Percentiles rank a stretch among this genome's conserved stretches.
phyloP scores from a whole-genome alignment of 192 early-diverging fungal genomes.

The Coemansia asiatica region DNA sequence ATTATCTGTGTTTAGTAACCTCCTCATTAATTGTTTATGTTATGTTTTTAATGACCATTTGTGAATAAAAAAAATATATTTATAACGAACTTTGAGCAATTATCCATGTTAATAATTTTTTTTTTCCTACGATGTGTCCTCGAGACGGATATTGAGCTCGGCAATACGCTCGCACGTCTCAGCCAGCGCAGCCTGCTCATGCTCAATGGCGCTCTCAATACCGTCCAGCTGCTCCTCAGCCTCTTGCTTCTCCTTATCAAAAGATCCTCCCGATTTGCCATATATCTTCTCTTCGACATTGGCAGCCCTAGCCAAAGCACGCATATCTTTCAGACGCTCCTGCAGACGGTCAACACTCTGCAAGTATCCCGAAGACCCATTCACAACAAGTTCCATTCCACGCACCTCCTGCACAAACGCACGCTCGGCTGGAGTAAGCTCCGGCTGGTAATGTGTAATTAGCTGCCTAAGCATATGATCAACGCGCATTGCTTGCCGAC shows the following conservation, averaged over 20 bases:
- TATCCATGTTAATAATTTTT: too few relatives aligned
- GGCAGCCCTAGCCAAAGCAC: conserved; percentile 8
- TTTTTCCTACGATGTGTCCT: conserved; percentile 1
- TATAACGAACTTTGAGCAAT: too few relatives aligned
- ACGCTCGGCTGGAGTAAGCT: conserved; percentile 60
- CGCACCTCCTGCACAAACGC: conserved; percentile 34
- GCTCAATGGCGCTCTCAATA: conserved; percentile 25
- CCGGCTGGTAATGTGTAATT: conserved; percentile 62
- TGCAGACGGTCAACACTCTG: conserved; percentile 26
- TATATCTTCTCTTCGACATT: conserved; percentile 11
- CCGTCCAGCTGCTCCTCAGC: conserved; percentile 14
- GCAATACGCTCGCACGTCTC: conserved; percentile 36
- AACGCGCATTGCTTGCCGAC: conserved; percentile 52
- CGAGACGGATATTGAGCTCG: conserved; percentile 32
- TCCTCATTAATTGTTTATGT: conserved; percentile 4
- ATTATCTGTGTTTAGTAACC: too few relatives aligned
- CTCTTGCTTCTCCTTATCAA: conserved; percentile 9
- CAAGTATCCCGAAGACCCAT: conserved; percentile 28
- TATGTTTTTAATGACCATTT: background rate
- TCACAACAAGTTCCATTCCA: conserved; percentile 22
- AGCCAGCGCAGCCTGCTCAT: conserved; percentile 21
- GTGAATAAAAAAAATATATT: background rate
- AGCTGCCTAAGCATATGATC: conserved; percentile 65
- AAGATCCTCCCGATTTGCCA: background rate
- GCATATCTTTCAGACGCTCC: conserved; percentile 33